A percentile compares a stretch with the other conserved stretches of the same genome.
Evolutionary conservation across 768 basidiomycete genomes (phyloP).

Genomic region (Hebeloma cylindrosporum): DNA sequence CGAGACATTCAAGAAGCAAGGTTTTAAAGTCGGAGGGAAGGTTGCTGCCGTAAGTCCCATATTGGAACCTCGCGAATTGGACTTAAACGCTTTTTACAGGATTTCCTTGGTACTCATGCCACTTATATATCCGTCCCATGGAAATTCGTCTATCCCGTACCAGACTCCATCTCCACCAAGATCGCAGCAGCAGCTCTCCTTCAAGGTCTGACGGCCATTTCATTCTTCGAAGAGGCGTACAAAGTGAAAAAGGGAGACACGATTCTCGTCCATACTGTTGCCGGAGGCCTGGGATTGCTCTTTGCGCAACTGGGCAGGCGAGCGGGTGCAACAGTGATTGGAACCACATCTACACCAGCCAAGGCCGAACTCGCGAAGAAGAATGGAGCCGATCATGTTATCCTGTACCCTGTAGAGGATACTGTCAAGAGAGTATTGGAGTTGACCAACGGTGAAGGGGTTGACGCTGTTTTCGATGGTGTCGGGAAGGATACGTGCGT

Average conservation of each 20-base stretch:
- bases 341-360: slow-evolving; percentile 82
- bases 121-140: slow-evolving; percentile 72
- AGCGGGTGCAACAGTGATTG: slow-evolving; percentile 87
- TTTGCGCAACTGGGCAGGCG: slow-evolving; percentile 67
- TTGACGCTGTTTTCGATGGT: slow-evolving; percentile 89
- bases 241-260: slow-evolving; percentile 76
- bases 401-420: slow-evolving; percentile 76
- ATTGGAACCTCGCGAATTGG: too few species aligned
- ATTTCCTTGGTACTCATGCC: slow-evolving; percentile 54
- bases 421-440: slow-evolving; percentile 72
- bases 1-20: slow-evolving; percentile 60
- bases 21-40: slow-evolving; percentile 65
- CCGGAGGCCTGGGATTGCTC: slow-evolving; percentile 81
- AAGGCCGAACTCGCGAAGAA: slow-evolving; percentile 81
- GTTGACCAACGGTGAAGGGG: slow-evolving; percentile 76
- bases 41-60: slow-evolving; percentile 68
- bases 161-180: slow-evolving; percentile 55
- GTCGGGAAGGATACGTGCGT: slow-evolving; percentile 95
- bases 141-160: slow-evolving; percentile 63
- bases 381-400: slow-evolving; percentile 85
- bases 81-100: slow-evolving; percentile 33
- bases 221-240: slow-evolving; percentile 84
- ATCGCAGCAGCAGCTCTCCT: slow-evolving; percentile 66
- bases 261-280: slow-evolving; percentile 87
- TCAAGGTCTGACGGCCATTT: slow-evolving; percentile 77